Evolutionary conservation across 2,329 filamentous ascomycete genomes (phyloP).

Genomic region (Phyllosticta citribraziliensis): DNA sequence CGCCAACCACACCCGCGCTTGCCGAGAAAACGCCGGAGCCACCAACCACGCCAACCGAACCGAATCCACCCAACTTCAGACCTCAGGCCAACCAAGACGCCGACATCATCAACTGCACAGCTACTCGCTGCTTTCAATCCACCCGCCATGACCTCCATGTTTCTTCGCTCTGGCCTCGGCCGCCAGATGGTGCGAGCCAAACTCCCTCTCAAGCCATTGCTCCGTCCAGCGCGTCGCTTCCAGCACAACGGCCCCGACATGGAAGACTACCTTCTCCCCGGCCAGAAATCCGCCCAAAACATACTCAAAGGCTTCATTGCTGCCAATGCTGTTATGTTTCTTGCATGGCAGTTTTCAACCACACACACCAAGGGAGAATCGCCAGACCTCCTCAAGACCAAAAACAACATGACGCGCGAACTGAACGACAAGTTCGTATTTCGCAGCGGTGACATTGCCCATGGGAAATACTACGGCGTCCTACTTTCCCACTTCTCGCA

Average conservation of each 20-base stretch:
- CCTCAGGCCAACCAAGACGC: neutral
- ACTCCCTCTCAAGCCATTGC: neutral
- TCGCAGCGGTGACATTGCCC: slow-evolving; percentile 18
- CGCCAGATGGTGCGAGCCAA: neutral
- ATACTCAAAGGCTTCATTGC: slow-evolving; percentile 27
- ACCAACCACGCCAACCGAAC: too few species aligned
- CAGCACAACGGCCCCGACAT: slow-evolving; percentile 11
- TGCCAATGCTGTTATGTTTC: slow-evolving; percentile 32
- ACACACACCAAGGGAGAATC: slow-evolving; percentile 12
- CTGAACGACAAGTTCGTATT: slow-evolving; percentile 22
- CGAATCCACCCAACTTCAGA: too few species aligned
- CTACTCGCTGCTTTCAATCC: neutral
- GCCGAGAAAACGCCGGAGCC: too few species aligned
- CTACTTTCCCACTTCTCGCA: slow-evolving; percentile 35
- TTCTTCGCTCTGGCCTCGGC: neutral
- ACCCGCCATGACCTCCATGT: neutral
- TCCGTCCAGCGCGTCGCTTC: neutral
- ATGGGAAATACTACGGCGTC: slow-evolving; percentile 17
- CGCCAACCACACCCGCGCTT: too few species aligned
- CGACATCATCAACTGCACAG: neutral
- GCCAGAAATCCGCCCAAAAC: neutral
- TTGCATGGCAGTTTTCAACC: slow-evolving; percentile 25
- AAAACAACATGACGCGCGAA: slow-evolving; percentile 9
- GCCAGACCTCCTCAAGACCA: slow-evolving; percentile 13
- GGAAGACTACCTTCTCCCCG: neutral